Base-by-base conservation (phyloP, 805 yeast species). In the Clavispora carvajalis region DNA sequence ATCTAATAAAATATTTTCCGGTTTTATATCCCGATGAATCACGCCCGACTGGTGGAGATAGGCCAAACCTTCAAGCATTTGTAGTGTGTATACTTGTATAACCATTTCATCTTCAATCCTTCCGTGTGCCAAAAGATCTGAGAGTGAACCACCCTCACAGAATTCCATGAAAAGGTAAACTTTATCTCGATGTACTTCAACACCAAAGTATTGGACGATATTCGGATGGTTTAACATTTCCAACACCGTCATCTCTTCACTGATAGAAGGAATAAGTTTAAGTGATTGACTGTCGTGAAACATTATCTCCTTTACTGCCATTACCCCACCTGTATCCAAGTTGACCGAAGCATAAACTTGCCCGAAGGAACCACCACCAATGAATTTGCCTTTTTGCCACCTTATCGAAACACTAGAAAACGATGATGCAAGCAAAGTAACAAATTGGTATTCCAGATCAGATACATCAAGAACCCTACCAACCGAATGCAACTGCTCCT, bases 281-380 rank as follows among this genome's bases (percentile, higher is more conserved):
- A 90, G 83, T 1, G 93, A 78, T 53, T 87, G 93, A 17, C 85
- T 76, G 54, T 90, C 95, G 52, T 88, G 96, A 59, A 93, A 81
- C 41, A 88, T 75, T 44, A 93, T 89, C 62, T 93, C 98, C 60
- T 93, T 93, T 24, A 93, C 99, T 0, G 99, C 99, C 85, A 93
- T 81, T 3, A 90, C 83, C 38, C 90, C 95, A 58, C 98, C 98
- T 13, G 95, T 87, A 51, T 91, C 98, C 46, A 93, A 74, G 57
- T 91, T 89, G 17, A 87, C 82, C 0, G 97, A 95, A 0, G 93
- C 89, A 61, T 77, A 93, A 3, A 93, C 99, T 44, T 85, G 80
- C 6, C 99, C 99, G 71, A 91, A 93, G 0, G 96, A 79, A 33
- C 99, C 99, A 33, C 95, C 91, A 2, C 99, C 99, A 53, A 93